A percentile compares a stretch with the other conserved stretches of the same genome.
Evolutionary conservation across 495 filamentous ascomycete species (phyloP).

Genomic region (Xylaria castorea): DNA sequence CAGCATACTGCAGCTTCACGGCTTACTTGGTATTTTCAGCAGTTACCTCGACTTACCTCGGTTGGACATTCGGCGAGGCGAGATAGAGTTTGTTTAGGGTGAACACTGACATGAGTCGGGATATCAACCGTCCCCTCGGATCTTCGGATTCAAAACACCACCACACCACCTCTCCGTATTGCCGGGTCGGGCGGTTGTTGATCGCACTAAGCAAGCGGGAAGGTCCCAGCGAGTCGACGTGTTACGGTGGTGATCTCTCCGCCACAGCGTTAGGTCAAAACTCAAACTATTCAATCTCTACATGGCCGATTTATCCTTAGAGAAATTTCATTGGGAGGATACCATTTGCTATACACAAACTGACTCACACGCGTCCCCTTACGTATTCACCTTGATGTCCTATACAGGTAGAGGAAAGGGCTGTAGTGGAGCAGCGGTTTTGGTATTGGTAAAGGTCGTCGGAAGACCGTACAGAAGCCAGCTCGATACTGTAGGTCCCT

Average conservation of each 20-base stretch:
- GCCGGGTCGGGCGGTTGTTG: background rate
- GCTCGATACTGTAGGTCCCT: background rate
- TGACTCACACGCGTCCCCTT: background rate
- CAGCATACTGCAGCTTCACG: background rate
- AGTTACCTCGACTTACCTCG: background rate
- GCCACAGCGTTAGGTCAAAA: background rate
- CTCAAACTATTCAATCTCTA: background rate
- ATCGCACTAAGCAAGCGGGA: slow-evolving; percentile 5
- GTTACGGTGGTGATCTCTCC: background rate
- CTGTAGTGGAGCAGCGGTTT: background rate
- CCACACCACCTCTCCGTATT: background rate
- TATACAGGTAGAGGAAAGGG: background rate
- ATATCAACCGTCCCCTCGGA: slow-evolving; percentile 3
- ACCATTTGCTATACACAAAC: background rate
- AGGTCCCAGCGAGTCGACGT: background rate
- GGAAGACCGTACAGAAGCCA: background rate
- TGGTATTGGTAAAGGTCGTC: too few species aligned
- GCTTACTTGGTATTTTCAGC: background rate
- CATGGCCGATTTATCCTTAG: background rate
- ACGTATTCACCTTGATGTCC: background rate
- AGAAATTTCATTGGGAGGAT: background rate
- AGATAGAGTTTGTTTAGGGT: background rate
- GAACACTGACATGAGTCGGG: background rate
- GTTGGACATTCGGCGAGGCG: background rate
- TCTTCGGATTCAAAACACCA: background rate